Evolutionary conservation across 1,139 yeast genomes (phyloP), one percentile per base, ranked within the genome.

Genomic region (Nakaseomyces kungkrabaensis): DNA sequence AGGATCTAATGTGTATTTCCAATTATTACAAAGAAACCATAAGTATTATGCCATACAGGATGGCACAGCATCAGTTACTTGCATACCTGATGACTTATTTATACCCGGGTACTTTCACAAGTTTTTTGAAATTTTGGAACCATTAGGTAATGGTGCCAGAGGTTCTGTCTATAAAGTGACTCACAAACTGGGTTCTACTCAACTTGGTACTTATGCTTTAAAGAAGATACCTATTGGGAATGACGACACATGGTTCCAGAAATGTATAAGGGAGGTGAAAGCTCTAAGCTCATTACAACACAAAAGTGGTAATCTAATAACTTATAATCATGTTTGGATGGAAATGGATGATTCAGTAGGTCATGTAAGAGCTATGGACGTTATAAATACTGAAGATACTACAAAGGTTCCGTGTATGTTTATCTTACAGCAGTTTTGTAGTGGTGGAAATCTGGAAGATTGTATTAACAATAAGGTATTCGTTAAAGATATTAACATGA

Each of bases 281-380:
- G 77, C 88, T 40, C 60, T 78, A 48, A 69, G 77, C 42, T 63
- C 69, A 5, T 50, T 72, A 46, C 71, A 73, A 47, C 70, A 76
- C 43, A 66, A 73, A 34, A 78, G 77, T 54, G 73, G 79, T 26
- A 86, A 88, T 62, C 73, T 88, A 57, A 87, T 88, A 25, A 78
- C 85, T 29, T 89, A 89, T 63, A 88, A 88, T 62, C 96, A 89
- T 68, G 96, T 88, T 33, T 89, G 97, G 96, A 68, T 89, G 38
- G 97, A 89, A 61, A 72, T 81, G 62, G 87, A 87, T 29, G 75
- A 51, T 25, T 57, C 66, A 0, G 56, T 61, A 41, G 68, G 67
- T 3, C 51, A 58, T 7, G 60, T 60, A 1, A 47, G 56, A 25
- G 51, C 56, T 0, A 31, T 53, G 17, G 54, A 55, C 7, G 61